Evolutionary conservation across 495 filamentous ascomycete species (phyloP).

Genomic region (Lasiosphaeris hirsuta): DNA sequence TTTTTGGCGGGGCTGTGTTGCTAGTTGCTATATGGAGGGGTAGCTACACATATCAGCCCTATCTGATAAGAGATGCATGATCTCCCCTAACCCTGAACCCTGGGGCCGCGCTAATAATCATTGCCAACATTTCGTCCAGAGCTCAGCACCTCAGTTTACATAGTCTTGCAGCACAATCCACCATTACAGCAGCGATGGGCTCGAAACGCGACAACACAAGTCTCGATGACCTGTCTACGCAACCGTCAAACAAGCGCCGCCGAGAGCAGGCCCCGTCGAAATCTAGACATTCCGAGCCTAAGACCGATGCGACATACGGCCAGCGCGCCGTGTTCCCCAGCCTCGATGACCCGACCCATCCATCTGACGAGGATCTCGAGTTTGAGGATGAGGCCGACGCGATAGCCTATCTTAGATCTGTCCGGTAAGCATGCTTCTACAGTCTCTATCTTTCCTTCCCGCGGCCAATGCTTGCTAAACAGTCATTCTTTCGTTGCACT

Average conservation of each 20-base stretch:
- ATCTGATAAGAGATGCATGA: slow-evolving; percentile 2
- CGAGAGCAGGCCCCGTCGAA: slow-evolving; percentile 22
- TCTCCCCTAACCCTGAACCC: slow-evolving; percentile 10
- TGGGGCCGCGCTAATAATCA: too few species aligned
- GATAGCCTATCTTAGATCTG: slow-evolving; percentile 71
- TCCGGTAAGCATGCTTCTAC: slow-evolving; percentile 58
- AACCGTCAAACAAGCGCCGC: slow-evolving; percentile 29
- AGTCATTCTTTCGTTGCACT: slow-evolving; percentile 15
- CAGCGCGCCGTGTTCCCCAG: slow-evolving; percentile 76
- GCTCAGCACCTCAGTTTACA: not conserved
- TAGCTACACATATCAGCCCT: not conserved
- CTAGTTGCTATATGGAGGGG: not conserved
- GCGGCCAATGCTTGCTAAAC: slow-evolving; percentile 30
- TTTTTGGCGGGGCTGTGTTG: slow-evolving; percentile 19
- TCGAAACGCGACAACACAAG: slow-evolving; percentile 27
- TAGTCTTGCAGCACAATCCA: not conserved
- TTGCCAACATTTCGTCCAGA: not conserved
- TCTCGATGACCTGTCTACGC: slow-evolving; percentile 4
- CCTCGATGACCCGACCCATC: slow-evolving; percentile 51
- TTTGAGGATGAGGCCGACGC: slow-evolving; percentile 61
- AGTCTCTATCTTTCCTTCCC: slow-evolving; percentile 9
- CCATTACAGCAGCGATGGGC: slow-evolving; percentile 18
- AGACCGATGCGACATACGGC: slow-evolving; percentile 64
- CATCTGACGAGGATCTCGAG: slow-evolving; percentile 47
- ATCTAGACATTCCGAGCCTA: slow-evolving; percentile 23